phyloP scores from a whole-genome alignment of 805 yeast species.

The Candida corydali region DNA sequence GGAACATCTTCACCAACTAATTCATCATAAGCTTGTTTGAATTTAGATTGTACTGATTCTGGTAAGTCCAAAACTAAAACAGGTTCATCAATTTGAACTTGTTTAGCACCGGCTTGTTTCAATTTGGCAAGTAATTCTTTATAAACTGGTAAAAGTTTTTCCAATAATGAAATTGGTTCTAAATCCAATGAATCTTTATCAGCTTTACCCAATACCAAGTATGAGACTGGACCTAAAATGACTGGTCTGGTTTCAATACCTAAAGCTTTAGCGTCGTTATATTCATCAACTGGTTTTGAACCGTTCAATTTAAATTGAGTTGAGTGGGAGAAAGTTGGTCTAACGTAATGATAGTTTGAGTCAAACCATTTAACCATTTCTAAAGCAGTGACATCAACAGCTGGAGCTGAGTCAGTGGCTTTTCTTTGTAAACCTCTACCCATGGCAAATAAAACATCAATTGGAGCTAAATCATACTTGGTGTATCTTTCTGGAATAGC shows the following conservation, averaged over 20 bases:
- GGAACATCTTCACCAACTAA: constrained; percentile 67
- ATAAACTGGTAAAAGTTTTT: constrained; percentile 90
- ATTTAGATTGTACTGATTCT: constrained; percentile 76
- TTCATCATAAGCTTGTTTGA: constrained; percentile 80
- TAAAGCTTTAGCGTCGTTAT: constrained; percentile 92
- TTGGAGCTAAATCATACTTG: constrained; percentile 80
- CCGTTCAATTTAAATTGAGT: constrained; percentile 90
- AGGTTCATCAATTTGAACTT: constrained; percentile 98
- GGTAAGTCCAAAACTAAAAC: constrained; percentile 91
- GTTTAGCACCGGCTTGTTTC: constrained; percentile 89
- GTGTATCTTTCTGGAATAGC: constrained; percentile 96
- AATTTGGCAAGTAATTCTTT: constrained; percentile 83
- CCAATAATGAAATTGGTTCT: constrained; percentile 86
- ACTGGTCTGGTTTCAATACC: constrained; percentile 99
- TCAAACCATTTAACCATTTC: constrained; percentile 99
- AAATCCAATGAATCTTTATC: constrained; percentile 96
- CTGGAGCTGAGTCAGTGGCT: constrained; percentile 80
- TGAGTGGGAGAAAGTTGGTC: constrained; percentile 96
- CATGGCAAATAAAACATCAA: constrained; percentile 96
- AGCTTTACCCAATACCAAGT: constrained; percentile 92
- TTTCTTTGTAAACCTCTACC: constrained; percentile 99
- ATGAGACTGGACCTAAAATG: constrained; percentile 93
- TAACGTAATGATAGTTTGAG: constrained; percentile 98
- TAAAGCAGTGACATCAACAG: constrained; percentile 97
- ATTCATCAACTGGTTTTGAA: constrained; percentile 92